These are phyloP conservation scores for Rhizophagus prolifer DNA, from an alignment of 192 early-diverging fungal genomes.

Conservation along the genomic window DNA sequence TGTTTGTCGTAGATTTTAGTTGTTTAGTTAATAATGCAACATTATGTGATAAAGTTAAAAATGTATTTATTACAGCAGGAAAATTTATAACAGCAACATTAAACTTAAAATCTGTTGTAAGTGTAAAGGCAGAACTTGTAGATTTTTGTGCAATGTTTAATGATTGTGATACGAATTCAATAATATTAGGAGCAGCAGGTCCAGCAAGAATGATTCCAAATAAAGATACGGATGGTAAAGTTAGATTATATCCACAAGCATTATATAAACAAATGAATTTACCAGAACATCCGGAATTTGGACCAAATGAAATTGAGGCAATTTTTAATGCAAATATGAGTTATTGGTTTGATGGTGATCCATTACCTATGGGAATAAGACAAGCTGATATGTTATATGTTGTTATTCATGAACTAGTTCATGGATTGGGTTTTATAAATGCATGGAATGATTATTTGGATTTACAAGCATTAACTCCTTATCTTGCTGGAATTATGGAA, in stretches of 20 bases:
- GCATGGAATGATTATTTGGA: background rate
- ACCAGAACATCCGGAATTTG: conserved; percentile 28
- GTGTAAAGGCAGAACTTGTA: conserved; percentile 37
- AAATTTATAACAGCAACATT: conserved; percentile 35
- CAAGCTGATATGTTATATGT: background rate
- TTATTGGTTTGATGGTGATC: conserved; percentile 24
- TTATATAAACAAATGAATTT: conserved; percentile 39
- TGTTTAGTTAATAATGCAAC: background rate
- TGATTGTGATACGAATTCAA: background rate
- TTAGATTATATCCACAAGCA: conserved; percentile 45
- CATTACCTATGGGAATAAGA: background rate
- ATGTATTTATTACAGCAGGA: conserved; percentile 32
- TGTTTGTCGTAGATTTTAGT: conserved; percentile 5
- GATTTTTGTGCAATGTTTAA: conserved; percentile 30
- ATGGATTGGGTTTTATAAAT: background rate
- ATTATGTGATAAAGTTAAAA: conserved; percentile 33
- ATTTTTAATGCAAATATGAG: conserved; percentile 37
- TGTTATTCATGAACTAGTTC: background rate
- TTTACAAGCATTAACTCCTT: background rate
- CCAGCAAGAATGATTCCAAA: conserved; percentile 38
- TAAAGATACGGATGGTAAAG: conserved; percentile 34
- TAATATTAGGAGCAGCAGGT: conserved; percentile 33
- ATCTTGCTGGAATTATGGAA: too few relatives aligned
- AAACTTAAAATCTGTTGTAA: conserved; percentile 30
- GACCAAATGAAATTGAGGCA: conserved; percentile 38